Percentiles rank a stretch among this genome's conserved stretches.
Evolutionary conservation across 331 rosid species (phyloP).

Genomic region (Quercus lobata): DNA sequence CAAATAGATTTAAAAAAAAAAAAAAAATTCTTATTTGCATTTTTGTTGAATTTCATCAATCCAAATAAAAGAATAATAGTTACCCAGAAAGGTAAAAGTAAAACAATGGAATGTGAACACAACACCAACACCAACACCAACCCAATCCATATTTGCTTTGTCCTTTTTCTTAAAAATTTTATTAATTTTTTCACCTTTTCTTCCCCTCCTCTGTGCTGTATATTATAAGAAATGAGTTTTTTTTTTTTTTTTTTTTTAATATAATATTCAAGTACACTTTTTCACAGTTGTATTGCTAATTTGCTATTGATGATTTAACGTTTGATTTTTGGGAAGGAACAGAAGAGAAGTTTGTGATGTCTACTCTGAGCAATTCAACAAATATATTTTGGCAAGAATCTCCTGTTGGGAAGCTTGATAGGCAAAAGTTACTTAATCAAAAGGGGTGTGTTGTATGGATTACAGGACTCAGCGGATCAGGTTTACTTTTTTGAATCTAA

Average conservation of each 20-base stretch:
- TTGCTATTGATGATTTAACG: constrained; percentile 20
- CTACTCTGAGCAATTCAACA: constrained; percentile 58
- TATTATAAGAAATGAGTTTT: no score
- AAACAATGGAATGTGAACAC: no score
- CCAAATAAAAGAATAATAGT: no score
- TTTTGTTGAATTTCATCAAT: no score
- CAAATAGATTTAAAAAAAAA: no score
- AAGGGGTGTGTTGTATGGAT: constrained; percentile 91
- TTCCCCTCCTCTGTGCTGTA: not conserved
- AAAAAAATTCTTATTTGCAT: no score
- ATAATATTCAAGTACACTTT: not conserved
- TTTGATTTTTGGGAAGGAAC: constrained; percentile 15
- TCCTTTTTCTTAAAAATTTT: not conserved
- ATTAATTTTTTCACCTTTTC: not conserved
- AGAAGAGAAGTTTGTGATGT: constrained; percentile 42
- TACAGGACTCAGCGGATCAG: constrained; percentile 94
- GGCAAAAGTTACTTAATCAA: constrained; percentile 84
- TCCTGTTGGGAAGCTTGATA: constrained; percentile 59
- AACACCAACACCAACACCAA: no score
- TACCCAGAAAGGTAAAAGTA: no score
- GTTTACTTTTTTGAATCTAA: constrained; percentile 26
- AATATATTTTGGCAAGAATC: constrained; percentile 87
- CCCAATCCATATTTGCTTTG: not conserved
- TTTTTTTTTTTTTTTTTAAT: not conserved
- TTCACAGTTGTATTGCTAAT: constrained; percentile 1